Base-by-base conservation (phyloP, 345 rosid species). In the Syzygium aqueum region DNA sequence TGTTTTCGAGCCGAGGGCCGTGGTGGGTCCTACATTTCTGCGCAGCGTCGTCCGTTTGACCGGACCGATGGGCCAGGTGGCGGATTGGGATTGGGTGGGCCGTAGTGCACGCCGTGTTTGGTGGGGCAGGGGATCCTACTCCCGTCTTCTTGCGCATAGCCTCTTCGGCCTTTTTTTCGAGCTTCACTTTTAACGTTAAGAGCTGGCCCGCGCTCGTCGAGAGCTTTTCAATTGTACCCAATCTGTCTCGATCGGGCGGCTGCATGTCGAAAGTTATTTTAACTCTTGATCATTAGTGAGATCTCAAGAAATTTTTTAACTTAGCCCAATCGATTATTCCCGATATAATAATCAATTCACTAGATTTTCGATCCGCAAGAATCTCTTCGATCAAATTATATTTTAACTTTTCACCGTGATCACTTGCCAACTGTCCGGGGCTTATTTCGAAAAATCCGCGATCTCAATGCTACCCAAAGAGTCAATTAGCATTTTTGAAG, bases 381-480 rank as follows among this genome's bases (percentile, higher is more conserved):
- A 61, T 13, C 7, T 8, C 73, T 12, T 61, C 73, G 5, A n/a
- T 27, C 33, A 61, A n/a, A 61, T 61, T 27, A n/a, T 61, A 61
- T 61, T 5, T 12, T 15, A n/a, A 61, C 17, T 15, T 28, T n/a
- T 61, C 33, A n/a, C 7, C 73, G 13, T 12, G 28, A 61, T 17
- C 30, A 2, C 6, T 3, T 15, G n/a, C 33, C 30, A 2, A 6
- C 4, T 15, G 13, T n/a, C 13, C 33, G 7, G 0, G 17, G 17
- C 33, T 14, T 1, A 61, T 13, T 61, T 61, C 17, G n/a, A 16
- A n/a, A 61, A 61, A 61, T 27, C n/a, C 19, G 4, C 17, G 1
- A 61, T 8, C 4, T 6, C 33, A 6, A n/a, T 1, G 1, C 73
- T 15, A 61, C 13, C n/a, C 65, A 11, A 27, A 27, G 15, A 61